Percentiles rank a stretch among this genome's conserved stretches.
Conservation (phyloP, 192 early-diverging fungal genomes). For the Glomus cerebriforme region DNA sequence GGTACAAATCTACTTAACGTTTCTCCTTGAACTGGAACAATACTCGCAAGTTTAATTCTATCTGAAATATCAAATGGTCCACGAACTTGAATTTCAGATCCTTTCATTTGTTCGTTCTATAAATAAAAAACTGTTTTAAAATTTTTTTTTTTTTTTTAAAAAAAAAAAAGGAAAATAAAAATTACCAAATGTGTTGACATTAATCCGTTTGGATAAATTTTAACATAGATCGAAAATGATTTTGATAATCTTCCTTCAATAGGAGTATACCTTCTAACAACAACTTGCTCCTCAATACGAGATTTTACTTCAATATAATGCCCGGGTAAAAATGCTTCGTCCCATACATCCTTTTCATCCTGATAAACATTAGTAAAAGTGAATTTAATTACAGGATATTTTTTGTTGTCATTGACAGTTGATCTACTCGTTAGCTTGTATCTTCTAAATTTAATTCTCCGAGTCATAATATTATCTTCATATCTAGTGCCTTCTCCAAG, state of each 20-base stretch:
- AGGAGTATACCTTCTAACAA: slow-evolving; percentile 28
- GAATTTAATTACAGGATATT: slow-evolving; percentile 16
- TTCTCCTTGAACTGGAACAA: not conserved
- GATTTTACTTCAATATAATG: slow-evolving; percentile 29
- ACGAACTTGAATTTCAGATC: slow-evolving; percentile 25
- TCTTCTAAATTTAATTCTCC: slow-evolving; percentile 19
- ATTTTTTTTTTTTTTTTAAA: not conserved
- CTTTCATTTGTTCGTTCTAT: slow-evolving; percentile 9
- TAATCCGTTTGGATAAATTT: slow-evolving; percentile 27
- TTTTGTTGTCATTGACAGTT: not conserved
- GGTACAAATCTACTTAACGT: not conserved
- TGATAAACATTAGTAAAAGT: slow-evolving; percentile 21
- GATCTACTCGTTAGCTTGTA: slow-evolving; percentile 25
- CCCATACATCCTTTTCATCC: not conserved
- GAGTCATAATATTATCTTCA: not conserved
- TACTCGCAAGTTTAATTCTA: not conserved
- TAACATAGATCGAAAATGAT: slow-evolving; percentile 28
- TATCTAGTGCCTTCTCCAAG: too few relatives aligned
- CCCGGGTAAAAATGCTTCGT: slow-evolving; percentile 20
- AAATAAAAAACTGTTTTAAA: not conserved
- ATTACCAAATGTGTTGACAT: slow-evolving; percentile 25
- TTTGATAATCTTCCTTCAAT: slow-evolving; percentile 21
- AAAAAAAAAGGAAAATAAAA: not conserved
- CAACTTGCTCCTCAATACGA: slow-evolving; percentile 18
- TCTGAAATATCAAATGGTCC: slow-evolving; percentile 31